phyloP scores from a whole-genome alignment of 257 asterid genomes.

The Craterostigma plantagineum region DNA sequence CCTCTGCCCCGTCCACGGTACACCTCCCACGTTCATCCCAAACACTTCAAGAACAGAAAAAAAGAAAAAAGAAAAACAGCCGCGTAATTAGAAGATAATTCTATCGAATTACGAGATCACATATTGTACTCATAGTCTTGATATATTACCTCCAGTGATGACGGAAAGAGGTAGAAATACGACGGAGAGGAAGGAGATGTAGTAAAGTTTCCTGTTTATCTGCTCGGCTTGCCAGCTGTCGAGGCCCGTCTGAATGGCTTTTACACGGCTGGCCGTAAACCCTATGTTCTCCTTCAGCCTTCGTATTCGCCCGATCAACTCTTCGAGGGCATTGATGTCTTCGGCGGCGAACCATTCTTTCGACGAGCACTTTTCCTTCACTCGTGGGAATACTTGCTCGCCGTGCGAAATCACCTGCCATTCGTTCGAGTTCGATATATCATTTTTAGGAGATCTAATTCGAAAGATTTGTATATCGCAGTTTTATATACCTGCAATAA shows the following conservation, averaged over 20 bases:
- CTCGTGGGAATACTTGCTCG: conserved; percentile 90
- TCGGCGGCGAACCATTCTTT: conserved; percentile 77
- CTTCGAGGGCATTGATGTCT: conserved; percentile 69
- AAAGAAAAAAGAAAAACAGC: too few species aligned
- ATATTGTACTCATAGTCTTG: too few species aligned
- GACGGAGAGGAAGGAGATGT: conserved; percentile 89
- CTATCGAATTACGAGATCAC: too few species aligned
- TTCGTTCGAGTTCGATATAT: too few species aligned
- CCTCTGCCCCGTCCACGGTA: conserved; percentile 85
- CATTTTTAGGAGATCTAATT: too few species aligned
- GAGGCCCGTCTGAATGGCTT: conserved; percentile 86
- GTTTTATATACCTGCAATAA: too few species aligned
- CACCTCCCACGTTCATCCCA: conserved; percentile 98
- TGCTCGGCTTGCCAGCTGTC: conserved; percentile 98
- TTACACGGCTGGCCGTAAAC: conserved; percentile 75
- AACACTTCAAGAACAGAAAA: conserved; percentile 39
- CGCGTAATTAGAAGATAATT: too few species aligned
- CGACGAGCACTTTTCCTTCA: conserved; percentile 69
- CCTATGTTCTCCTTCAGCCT: conserved; percentile 89
- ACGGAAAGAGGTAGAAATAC: conserved; percentile 82
- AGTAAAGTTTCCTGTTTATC: conserved; percentile 75
- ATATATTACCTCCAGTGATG: conserved; percentile 81
- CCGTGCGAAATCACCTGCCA: conserved; percentile 93
- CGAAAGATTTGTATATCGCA: too few species aligned
- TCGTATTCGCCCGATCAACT: conserved; percentile 69